Evolutionary conservation across 2,329 filamentous ascomycete genomes (phyloP), one percentile per base, ranked within the genome.

Genomic region (Trichoderma simmonsii): DNA sequence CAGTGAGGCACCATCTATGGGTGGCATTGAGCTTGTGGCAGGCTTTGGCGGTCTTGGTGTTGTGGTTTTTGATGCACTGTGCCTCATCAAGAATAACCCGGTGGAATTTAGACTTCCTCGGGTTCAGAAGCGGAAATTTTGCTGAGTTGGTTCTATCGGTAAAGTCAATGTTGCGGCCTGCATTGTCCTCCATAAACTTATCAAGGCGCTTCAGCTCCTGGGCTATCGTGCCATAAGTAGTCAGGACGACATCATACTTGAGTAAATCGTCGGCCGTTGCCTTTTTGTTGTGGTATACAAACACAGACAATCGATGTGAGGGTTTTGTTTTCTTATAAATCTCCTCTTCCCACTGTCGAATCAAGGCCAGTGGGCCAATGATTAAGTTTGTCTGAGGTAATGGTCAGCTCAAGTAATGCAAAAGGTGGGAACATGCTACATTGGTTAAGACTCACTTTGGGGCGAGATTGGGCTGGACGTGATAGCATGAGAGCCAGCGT

Each of bases 1-100:
- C 93, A 0, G 92, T 94, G 26, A 96, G 82, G 2, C 91, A 90
- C 94, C 94, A 97, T 75, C 92, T 87, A 57, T 92, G 93, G 24
- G 89, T 87, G 1, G 93, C 90, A 56, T 86, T 83, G 11, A 97
- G 81, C 59, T 84, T 85, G 71, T 86, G 89, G 14, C 90, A 92
- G 1, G 93, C 93, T 71, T 91, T 85, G 1, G 93, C 89, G 32
- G 87, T 89, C 78, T 92, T 92, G 0, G 93, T 92, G 32, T 88
- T 86, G 9, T 90, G 89, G 75, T 97, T 97, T 30, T 95, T 90
- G 75, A 97, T 95, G 14, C 85, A 90, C 77, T 97, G 94, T 0
- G 93, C 94, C 83, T 97, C 94, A 74, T 97, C 94, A 4, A 97
- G 85, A 24, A 97, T 91, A n/a, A 97, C 83, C 5, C 94, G 90